These are phyloP conservation scores for Hyaloscypha hepaticicola DNA, from an alignment of 495 filamentous ascomycete species.

Conservation along the genomic window DNA sequence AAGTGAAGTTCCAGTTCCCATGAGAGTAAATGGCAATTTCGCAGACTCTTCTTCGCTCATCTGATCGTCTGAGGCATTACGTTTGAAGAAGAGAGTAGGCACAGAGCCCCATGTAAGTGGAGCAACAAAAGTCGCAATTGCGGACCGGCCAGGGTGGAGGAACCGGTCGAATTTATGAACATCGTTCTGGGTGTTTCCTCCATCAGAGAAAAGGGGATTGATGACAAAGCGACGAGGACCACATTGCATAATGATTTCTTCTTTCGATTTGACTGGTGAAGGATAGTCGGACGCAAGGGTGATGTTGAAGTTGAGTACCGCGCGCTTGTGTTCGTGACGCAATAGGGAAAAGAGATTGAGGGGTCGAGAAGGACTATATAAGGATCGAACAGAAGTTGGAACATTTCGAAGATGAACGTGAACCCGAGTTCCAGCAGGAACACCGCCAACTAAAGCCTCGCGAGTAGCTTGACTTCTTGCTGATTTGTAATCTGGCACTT, in stretches of 20 bases:
- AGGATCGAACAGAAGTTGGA: constrained; percentile 54
- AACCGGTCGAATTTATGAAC: constrained; percentile 96
- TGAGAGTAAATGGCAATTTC: constrained; percentile 56
- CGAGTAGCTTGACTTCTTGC: constrained; percentile 70
- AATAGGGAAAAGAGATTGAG: constrained; percentile 78
- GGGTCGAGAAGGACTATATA: constrained; percentile 56
- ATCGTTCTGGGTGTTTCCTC: constrained; percentile 84
- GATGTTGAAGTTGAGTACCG: constrained; percentile 82
- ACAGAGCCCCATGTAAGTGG: constrained; percentile 92
- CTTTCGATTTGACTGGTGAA: constrained; percentile 80
- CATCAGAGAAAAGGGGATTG: constrained; percentile 85
- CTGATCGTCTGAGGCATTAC: constrained; percentile 39
- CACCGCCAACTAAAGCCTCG: constrained; percentile 83
- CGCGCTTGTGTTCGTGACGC: constrained; percentile 91
- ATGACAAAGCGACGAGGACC: constrained; percentile 82
- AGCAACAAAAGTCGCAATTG: constrained; percentile 86
- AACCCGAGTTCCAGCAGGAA: constrained; percentile 78
- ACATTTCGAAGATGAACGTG: constrained; percentile 76
- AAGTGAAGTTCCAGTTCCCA: constrained; percentile 83
- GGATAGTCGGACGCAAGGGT: constrained; percentile 71
- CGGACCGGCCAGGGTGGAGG: constrained; percentile 85
- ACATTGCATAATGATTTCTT: constrained; percentile 83
- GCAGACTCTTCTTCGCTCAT: constrained; percentile 32
- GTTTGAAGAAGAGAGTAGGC: constrained; percentile 82
- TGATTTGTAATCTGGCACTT: constrained; percentile 79